A percentile compares a stretch with the other conserved stretches of the same genome.
phyloP scores from a whole-genome alignment of 2,329 filamentous ascomycete genomes.

The Aspergillus versicolor region DNA sequence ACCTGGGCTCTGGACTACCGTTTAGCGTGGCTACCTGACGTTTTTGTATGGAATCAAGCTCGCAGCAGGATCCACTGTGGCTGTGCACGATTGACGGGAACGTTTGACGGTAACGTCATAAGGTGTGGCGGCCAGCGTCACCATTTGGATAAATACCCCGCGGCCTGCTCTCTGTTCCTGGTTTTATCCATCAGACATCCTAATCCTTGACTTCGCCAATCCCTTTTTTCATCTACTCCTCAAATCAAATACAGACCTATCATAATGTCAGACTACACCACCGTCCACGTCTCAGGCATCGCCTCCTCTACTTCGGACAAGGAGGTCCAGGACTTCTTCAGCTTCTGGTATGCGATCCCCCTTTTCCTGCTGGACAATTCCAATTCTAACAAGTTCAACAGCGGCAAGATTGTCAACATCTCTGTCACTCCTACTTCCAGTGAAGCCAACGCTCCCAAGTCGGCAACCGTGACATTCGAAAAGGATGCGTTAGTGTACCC shows the following conservation, averaged over 20 bases:
- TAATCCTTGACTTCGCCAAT: background rate
- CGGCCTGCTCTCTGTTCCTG: conserved; percentile 5
- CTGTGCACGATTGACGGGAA: conserved; percentile 20
- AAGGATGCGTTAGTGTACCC: conserved; percentile 69
- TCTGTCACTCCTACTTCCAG: conserved; percentile 65
- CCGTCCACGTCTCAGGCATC: conserved; percentile 89
- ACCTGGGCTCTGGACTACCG: background rate
- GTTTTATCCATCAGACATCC: conserved; percentile 1
- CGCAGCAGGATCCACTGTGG: conserved; percentile 19
- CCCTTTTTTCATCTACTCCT: background rate
- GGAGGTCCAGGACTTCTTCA: conserved; percentile 96
- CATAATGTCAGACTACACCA: conserved; percentile 59
- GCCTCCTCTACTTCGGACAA: conserved; percentile 77
- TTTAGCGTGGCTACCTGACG: background rate
- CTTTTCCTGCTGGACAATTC: background rate
- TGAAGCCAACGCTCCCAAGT: conserved; percentile 64
- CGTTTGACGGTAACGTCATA: conserved; percentile 7
- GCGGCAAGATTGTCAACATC: conserved; percentile 87
- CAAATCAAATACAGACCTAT: background rate
- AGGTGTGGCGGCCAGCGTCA: conserved; percentile 13
- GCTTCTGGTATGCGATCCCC: conserved; percentile 68
- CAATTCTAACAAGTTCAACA: conserved; percentile 36
- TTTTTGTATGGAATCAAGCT: conserved; percentile 1
- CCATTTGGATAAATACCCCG: conserved; percentile 16
- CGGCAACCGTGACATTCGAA: conserved; percentile 92